These are phyloP conservation scores for Ottelia alismoides DNA, from an alignment of 106 monocot species.

Conservation along the genomic window DNA sequence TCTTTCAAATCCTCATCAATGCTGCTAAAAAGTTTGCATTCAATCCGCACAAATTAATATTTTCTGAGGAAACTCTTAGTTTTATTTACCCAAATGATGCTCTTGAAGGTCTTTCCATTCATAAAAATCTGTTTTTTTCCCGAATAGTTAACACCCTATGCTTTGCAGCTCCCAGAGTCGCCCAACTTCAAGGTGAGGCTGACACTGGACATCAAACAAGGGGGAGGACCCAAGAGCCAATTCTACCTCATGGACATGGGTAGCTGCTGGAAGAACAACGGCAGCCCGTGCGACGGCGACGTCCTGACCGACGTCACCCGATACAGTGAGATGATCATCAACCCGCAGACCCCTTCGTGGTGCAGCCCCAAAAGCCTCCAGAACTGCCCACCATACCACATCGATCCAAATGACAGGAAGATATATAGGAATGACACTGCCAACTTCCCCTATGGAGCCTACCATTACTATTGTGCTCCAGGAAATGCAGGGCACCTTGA, in stretches of 20 bases:
- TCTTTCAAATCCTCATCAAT: too few relatives aligned
- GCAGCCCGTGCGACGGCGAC: slow-evolving; percentile 63
- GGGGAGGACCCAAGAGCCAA: slow-evolving; percentile 71
- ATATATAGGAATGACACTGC: slow-evolving; percentile 37
- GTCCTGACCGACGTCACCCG: slow-evolving; percentile 69
- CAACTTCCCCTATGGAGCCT: slow-evolving; percentile 53
- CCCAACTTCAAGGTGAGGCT: slow-evolving; percentile 73
- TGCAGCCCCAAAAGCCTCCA: slow-evolving; percentile 30
- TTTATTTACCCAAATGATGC: too few relatives aligned
- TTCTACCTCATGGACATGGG: slow-evolving; percentile 96
- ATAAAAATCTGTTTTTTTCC: too few relatives aligned
- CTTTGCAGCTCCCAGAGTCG: slow-evolving; percentile 68
- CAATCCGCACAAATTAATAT: too few relatives aligned
- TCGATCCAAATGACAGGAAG: slow-evolving; percentile 31
- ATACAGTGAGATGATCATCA: slow-evolving; percentile 91
- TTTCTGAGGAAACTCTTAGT: too few relatives aligned
- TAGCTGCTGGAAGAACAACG: slow-evolving; percentile 93
- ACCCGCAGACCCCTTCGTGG: slow-evolving; percentile 43
- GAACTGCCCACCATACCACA: slow-evolving; percentile 74
- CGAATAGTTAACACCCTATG: background rate
- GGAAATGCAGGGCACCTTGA: slow-evolving; percentile 54
- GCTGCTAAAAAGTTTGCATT: too few relatives aligned
- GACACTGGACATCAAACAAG: slow-evolving; percentile 49
- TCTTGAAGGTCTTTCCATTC: too few relatives aligned
- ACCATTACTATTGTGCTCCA: slow-evolving; percentile 70